Evolutionary conservation across 2,329 filamentous ascomycete species (phyloP), one percentile per base, ranked within the genome.

Genomic region (Colletotrichum nymphaeae): DNA sequence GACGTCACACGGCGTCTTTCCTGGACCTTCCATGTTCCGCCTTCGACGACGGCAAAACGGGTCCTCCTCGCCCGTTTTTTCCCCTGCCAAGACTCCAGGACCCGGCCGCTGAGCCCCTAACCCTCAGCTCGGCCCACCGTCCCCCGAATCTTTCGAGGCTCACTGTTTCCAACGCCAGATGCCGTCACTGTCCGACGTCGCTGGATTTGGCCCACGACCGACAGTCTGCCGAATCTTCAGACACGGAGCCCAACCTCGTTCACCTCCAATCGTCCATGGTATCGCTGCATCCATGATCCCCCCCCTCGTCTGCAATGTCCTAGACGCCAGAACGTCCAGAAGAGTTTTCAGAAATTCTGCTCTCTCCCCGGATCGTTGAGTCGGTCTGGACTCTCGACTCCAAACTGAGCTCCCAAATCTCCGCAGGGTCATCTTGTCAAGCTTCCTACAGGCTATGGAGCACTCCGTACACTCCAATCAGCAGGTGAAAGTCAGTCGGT

Each of bases 71-170:
- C 60, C 70, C 67, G 55, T 73, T 58, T 65, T 56, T 66, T 35
- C 67, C 71, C 71, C 71, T 73, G 71, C 71, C 71, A 73, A 73
- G 71, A 55, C 46, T 60, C 22, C 67, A 22, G 26, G 24, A 35
- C 65, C 67, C 67, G 67, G 60, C 67, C 60, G 57, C 59, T 56
- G 58, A 69, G 69, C 66, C 60, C 71, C 56, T 73, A 71, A 63
- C 56, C 35, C 67, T 42, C 53, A 65, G 32, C 57, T 73, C 67
- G 67, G 55, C 60, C 70, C 71, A 73, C 71, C 67, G 46, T 28
- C 49, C 67, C 55, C 71, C 67, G 71, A 71, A 63, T 46, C 28
- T 73, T 65, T 55, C 5, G 53, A 62, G 7, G 46, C 42, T 52
- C 71, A 73, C 67, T 57, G 71, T 73, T 26, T 62, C 46, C 9